These are phyloP conservation scores for Monosporascus sp. DNA, from an alignment of 2,329 filamentous ascomycete species.

Conservation along the genomic window DNA sequence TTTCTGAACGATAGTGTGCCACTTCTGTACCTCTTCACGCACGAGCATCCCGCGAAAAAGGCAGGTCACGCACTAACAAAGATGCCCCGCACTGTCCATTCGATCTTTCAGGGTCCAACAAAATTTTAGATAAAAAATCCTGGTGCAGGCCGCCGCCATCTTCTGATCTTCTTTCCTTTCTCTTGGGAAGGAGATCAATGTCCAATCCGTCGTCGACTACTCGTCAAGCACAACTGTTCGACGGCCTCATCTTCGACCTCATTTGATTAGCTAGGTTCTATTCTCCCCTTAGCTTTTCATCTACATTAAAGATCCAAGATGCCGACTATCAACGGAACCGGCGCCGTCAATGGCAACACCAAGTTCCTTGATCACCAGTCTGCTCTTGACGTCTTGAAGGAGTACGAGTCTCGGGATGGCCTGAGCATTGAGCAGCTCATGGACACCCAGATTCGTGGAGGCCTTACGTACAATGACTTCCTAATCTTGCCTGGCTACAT, in stretches of 20 bases:
- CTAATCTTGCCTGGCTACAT: constrained; percentile 95
- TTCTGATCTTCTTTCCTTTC: constrained; percentile 38
- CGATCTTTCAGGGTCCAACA: constrained; percentile 11
- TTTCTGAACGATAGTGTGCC: too few relatives aligned
- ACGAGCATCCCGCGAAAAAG: too few relatives aligned
- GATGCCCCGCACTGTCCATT: constrained; percentile 15
- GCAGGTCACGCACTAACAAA: neutral
- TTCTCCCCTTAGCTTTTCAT: constrained; percentile 21
- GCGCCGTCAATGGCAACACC: constrained; percentile 45
- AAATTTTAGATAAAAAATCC: constrained; percentile 14
- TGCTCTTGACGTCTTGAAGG: constrained; percentile 75
- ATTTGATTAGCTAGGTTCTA: constrained; percentile 22
- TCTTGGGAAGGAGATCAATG: constrained; percentile 48
- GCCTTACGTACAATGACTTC: constrained; percentile 98
- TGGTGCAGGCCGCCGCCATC: constrained; percentile 1
- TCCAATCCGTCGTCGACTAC: constrained; percentile 28
- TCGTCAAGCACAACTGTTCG: constrained; percentile 26
- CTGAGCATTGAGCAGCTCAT: constrained; percentile 82
- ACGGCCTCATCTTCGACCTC: constrained; percentile 41
- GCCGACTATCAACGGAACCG: constrained; percentile 65
- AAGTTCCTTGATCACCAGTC: constrained; percentile 67
- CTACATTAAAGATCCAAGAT: constrained; percentile 45
- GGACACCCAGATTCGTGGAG: constrained; percentile 86
- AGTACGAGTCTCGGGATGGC: constrained; percentile 78
- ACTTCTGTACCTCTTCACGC: too few relatives aligned